Base-by-base conservation (phyloP, 306 rosid species). In the Gleditsia sinensis region DNA sequence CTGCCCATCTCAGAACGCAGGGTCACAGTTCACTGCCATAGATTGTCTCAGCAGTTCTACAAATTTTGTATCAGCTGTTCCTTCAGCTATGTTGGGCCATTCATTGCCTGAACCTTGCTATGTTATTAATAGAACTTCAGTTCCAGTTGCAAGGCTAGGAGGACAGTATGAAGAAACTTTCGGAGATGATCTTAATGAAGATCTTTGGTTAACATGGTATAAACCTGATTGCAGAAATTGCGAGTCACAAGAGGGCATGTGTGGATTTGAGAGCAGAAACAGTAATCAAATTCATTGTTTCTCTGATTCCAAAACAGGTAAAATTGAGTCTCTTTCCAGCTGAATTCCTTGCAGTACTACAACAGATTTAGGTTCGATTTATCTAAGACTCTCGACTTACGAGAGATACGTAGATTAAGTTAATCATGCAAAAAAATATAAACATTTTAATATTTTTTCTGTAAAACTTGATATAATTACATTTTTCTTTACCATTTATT, bases 21-120 rank as follows among this genome's bases (percentile, higher is more conserved):
- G 33, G 57, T 78, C 90, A 2, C 80, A 75, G 17, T 85, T 79
- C 77, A 50, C 80, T 32, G 28, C 89, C 69, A 54, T 89, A 50
- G 70, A 37, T 6, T 92, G 93, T 80, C 90, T 89, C 2, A 76
- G 93, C 75, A 89, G 82, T 66, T 88, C 90, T 9, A 92, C 93
- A 20, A 61, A 55, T 77, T 89, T 88, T 6, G 81, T 88, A 11
- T 36, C 88, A 24, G 90, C 89, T 32, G 82, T 88, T 34, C 80
- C 93, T 56, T 86, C 96, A 2, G 3, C 30, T 58, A 49, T 56
- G 61, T 58, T 88, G 11, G 82, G 56, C 2, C 64, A 51, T 56
- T 60, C 82, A n/a, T 62, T 80, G 86, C 76, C 82, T 1, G 43
- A 32, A 17, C 21, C 81, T 10, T 92, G 97, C 80, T 33, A 43